These are phyloP conservation scores for Colletotrichum chlorophyti DNA, from an alignment of 2,329 filamentous ascomycete species.

Conservation along the genomic window DNA sequence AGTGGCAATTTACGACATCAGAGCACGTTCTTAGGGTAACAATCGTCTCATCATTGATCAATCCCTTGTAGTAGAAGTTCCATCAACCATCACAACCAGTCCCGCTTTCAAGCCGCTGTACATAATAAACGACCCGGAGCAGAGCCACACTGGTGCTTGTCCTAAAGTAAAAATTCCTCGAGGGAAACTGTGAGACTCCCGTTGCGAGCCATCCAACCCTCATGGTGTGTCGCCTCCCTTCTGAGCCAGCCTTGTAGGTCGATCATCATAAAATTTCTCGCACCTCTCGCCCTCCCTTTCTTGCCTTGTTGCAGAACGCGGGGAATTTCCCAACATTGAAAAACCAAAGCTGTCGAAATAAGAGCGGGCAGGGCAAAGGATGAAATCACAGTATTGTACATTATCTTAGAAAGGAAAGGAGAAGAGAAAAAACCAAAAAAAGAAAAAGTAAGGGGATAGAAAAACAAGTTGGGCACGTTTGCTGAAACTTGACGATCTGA, in stretches of 20 bases:
- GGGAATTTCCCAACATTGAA: not conserved
- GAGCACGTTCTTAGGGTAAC: not conserved
- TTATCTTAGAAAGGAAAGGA: slow-evolving; percentile 25
- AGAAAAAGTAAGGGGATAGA: not conserved
- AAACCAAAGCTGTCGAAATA: not conserved
- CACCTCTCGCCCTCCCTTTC: not conserved
- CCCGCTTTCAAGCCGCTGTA: slow-evolving; percentile 11
- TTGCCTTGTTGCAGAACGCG: not conserved
- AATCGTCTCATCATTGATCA: slow-evolving; percentile 29
- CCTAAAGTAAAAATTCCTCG: not conserved
- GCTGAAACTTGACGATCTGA: slow-evolving; percentile 8
- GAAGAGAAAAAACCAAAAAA: slow-evolving; percentile 4
- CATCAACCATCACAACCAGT: not conserved
- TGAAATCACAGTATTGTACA: slow-evolving; percentile 27
- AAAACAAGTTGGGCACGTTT: not conserved
- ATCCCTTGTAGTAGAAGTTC: not conserved
- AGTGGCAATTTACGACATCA: too few species aligned
- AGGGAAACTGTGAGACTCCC: too few species aligned
- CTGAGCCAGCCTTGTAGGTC: slow-evolving; percentile 5
- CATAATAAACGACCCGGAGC: too few species aligned
- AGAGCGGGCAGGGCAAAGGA: not conserved
- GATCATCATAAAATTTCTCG: slow-evolving; percentile 17
- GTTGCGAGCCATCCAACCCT: too few species aligned
- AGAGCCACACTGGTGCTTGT: too few species aligned
- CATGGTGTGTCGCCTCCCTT: too few species aligned